These are phyloP conservation scores for Russula foetens DNA, from an alignment of 768 basidiomycete species.

Conservation along the genomic window DNA sequence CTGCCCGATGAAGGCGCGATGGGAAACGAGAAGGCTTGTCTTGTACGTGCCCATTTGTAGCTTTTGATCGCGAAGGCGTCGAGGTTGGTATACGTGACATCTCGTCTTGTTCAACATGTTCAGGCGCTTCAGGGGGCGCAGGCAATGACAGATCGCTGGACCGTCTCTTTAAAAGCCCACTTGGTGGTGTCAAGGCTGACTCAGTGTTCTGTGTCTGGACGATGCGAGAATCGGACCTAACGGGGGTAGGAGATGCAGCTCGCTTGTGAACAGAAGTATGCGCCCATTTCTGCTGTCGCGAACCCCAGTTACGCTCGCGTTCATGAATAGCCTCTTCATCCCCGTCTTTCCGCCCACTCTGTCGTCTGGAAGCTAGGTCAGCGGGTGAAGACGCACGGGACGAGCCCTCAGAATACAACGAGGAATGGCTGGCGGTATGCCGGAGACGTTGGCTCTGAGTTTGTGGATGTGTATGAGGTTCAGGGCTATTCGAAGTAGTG, in stretches of 20 bases:
- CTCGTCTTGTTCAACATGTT: not conserved
- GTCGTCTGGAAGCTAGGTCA: conserved; percentile 18
- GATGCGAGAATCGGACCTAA: conserved; percentile 17
- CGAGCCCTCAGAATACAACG: conserved; percentile 16
- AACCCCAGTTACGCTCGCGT: conserved; percentile 65
- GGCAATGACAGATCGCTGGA: not conserved
- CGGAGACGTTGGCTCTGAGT: conserved; percentile 27
- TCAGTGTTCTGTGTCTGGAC: conserved; percentile 12
- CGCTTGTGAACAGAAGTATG: conserved; percentile 18
- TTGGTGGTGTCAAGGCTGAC: not conserved
- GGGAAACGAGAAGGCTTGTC: not conserved
- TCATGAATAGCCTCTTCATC: conserved; percentile 35
- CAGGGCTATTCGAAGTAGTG: not conserved
- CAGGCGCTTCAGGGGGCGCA: not conserved
- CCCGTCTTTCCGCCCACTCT: conserved; percentile 24
- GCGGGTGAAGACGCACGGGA: conserved; percentile 5
- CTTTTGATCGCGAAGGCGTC: not conserved
- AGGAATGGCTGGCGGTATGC: conserved; percentile 4
- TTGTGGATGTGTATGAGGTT: conserved; percentile 27
- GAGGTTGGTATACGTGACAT: not conserved
- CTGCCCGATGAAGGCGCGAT: not conserved
- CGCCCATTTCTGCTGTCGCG: conserved; percentile 34
- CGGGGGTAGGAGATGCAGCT: conserved; percentile 14
- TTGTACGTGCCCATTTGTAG: not conserved
- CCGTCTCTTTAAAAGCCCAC: not conserved